Base-by-base conservation (phyloP, 2,329 filamentous ascomycete genomes). In the Graphilbum ipis-grandicollis region DNA sequence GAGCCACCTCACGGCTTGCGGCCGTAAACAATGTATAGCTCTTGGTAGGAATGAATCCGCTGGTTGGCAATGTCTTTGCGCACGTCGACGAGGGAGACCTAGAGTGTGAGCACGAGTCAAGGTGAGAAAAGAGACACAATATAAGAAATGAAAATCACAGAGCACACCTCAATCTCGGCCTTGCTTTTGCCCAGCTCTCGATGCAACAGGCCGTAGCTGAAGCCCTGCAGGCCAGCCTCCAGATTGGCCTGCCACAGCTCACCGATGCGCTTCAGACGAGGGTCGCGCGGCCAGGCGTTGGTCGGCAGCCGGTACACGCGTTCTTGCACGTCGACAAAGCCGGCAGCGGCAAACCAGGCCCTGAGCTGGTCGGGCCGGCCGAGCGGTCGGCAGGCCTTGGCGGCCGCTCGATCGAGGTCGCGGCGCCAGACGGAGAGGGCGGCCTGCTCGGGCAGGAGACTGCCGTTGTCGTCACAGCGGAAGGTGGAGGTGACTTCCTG, bases 1-100 rank as follows among this genome's bases (percentile, higher is more conserved):
- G 37, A 28, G 6, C 28, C 39, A 7, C 36, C 19, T 1, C 43
- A 38, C 2, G 66, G 66, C 43, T 68, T 70, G 19, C 66, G 55
- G 9, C 65, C 66, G 46, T 58, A 62, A 0, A 71, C 61, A 6
- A 69, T 60, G 41, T 61, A 58, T n/a, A 66, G 50, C 19, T 57
- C 57, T 42, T 63, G 52, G 40, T 67, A 71, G 1, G 62, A 56
- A 42, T 70, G 66, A 10, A 66, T 56, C 9, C 52, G 51, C 3
- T 54, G 51, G 46, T 71, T 55, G 6, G 57, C 57, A 4, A 70
- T 43, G 23, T 63, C 60, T 40, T 56, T 58, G 32, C 67, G 56
- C 5, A 68, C 63, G 31, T 64, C 55, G 23, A 70, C 58, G 13
- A 70, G 52, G 3, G 56, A 56, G 5, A 68, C 57, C 18, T 19